Evolutionary conservation across 2,329 filamentous ascomycete species (phyloP).

Genomic region (Calonectria multiphialidica): DNA sequence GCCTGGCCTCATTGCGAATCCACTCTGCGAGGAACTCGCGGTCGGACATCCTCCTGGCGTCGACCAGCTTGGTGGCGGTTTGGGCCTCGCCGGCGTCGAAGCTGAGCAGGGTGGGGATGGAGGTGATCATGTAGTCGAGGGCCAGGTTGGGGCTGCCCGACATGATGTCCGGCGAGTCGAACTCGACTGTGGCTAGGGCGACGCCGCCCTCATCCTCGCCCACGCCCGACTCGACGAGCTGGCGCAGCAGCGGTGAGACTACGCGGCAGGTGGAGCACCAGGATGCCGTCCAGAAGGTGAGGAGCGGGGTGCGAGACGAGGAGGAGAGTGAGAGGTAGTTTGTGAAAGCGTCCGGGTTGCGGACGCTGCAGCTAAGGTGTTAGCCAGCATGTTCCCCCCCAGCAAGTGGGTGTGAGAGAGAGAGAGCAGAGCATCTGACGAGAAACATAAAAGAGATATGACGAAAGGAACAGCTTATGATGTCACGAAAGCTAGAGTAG

Average conservation of each 20-base stretch:
- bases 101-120: slow-evolving; percentile 68
- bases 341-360: slow-evolving; percentile 65
- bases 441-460: neutral
- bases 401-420: too few relatives aligned
- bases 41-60: slow-evolving; percentile 62
- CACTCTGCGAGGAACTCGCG: slow-evolving; percentile 64
- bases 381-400: neutral
- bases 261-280: slow-evolving; percentile 67
- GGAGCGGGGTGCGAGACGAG: slow-evolving; percentile 65
- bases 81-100: slow-evolving; percentile 69
- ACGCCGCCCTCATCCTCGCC: slow-evolving; percentile 70
- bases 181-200: slow-evolving; percentile 65
- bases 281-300: slow-evolving; percentile 71
- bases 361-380: slow-evolving; percentile 59
- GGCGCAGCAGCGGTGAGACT: slow-evolving; percentile 61
- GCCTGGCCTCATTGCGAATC: slow-evolving; percentile 63
- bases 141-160: slow-evolving; percentile 54
- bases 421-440: neutral
- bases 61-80: slow-evolving; percentile 60
- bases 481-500: slow-evolving; percentile 1
- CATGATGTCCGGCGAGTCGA: slow-evolving; percentile 70
- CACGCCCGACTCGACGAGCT: slow-evolving; percentile 62
- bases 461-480: neutral
- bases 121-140: slow-evolving; percentile 69
- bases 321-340: slow-evolving; percentile 68